Base-by-base conservation (phyloP, 768 basidiomycete species). In the Mycena kentingensis region DNA sequence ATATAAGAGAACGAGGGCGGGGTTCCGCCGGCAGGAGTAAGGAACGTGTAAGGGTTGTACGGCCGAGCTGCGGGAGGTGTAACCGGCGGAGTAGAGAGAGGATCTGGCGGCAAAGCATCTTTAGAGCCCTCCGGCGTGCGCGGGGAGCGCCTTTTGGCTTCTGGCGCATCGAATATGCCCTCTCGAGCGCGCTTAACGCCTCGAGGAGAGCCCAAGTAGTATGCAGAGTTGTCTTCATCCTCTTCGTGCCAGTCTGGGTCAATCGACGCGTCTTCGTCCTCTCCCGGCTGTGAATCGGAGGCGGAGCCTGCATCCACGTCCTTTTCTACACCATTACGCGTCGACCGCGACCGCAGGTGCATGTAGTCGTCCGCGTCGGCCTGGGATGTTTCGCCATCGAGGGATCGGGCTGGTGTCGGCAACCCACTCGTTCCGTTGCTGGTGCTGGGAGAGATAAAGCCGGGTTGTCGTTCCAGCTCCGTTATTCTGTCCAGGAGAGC, bases 401-500 rank as follows among this genome's bases (percentile, higher is more conserved):
- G n/a, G 66, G 29, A 81, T 70, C 32, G 75, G 71, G 53, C 77
- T 81, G 21, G 80, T 78, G 46, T 76, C 77, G 32, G 79, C 79
- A 50, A 75, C 68, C 45, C 76, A 74, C 16, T 70, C 71, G 45
- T 42, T 10, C 19, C 24, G 19, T 21, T 29, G n/a, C 45, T 32
- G 24, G 27, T 25, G 3, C 37, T 19, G 15, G 16, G 32, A 18
- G 55, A 29, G 2, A 43, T 34, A 24, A 63, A 43, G 58, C 49
- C 71, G 25, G 71, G 67, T 51, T 73, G 74, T 25, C 62, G 64
- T 63, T 87, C 83, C 25, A 87, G 75, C 53, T 84, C 85, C 54
- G 75, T 71, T 56, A 88, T 83, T 24, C 83, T 81, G 56, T 84
- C 79, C 11, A 84, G 70, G 28, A 85, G 71, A 43, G 73, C 63